Base-by-base conservation (phyloP, 495 filamentous ascomycete genomes). In the Aspergillus nanangensis region DNA sequence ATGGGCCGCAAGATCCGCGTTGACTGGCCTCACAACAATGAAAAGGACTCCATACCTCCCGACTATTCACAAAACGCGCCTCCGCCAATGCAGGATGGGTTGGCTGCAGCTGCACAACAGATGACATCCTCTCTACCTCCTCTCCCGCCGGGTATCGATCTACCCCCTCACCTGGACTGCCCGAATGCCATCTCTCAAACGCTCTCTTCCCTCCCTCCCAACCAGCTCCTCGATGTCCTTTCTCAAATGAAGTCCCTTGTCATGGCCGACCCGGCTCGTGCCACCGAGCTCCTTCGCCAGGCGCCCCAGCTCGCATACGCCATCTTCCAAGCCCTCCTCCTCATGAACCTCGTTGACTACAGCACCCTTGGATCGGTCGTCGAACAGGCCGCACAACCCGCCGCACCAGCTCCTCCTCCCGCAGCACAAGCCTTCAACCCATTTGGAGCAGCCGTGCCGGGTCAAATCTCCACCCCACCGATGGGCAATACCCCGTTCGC, bases 271-370 rank as follows among this genome's bases (percentile, higher is more conserved):
- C 90, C 93, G 1, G 71, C 75, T 3, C 86, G 90, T 57, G 91
- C 91, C 0, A 89, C 86, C 8, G 90, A 96, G 59, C 79, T 99
- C 34, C 77, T 99, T 18, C 74, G 81, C 45, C 83, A 90, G 67
- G 91, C 93, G 0, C 93, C 93, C 0, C 93, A 99, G 68, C 83
- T 99, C 18, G 81, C 87, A 33, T 97, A 95, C 55, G 94, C 93
- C 19, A 87, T 97, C 53, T 97, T 99, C 72, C 94, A 97, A 63
- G 86, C 90, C 5, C 74, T 99, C 3, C 79, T 99, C 0, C 77
- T 96, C 13, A 90, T 97, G 83, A 88, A 87, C 34, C 80, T 99
- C 7, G 93, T 99, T 43, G 89, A 93, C 55, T 76, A 79, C 24
- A 70, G 57, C 22, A 67, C 78, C 7, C 63, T 86, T 20, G 70